These are phyloP conservation scores for Bipolaris zeicola DNA, from an alignment of 2,329 filamentous ascomycete genomes.

Conservation along the genomic window DNA sequence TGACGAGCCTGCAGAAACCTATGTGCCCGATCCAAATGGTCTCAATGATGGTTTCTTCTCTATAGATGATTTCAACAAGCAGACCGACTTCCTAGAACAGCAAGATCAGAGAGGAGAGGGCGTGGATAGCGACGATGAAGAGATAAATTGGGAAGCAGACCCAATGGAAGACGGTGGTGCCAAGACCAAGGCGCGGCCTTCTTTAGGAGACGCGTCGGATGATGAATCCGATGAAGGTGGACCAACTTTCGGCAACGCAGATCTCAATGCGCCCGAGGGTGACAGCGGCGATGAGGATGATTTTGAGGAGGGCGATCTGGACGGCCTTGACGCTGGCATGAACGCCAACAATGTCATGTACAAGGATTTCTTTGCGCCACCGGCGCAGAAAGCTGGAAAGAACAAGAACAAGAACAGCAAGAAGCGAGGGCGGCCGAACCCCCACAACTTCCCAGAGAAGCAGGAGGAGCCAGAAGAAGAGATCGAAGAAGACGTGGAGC, in stretches of 20 bases:
- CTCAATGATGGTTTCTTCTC: slow-evolving; percentile 98
- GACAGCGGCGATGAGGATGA: slow-evolving; percentile 67
- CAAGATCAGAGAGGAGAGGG: slow-evolving; percentile 79
- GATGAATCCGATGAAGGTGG: slow-evolving; percentile 74
- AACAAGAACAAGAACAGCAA: slow-evolving; percentile 62
- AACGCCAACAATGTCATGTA: slow-evolving; percentile 92
- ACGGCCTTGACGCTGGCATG: slow-evolving; percentile 59
- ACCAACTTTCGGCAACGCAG: slow-evolving; percentile 81
- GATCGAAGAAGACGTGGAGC: slow-evolving; percentile 69
- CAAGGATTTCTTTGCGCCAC: slow-evolving; percentile 90
- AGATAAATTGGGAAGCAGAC: slow-evolving; percentile 85
- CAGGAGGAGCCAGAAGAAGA: slow-evolving; percentile 24
- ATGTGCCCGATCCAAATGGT: slow-evolving; percentile 75
- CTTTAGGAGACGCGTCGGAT: slow-evolving; percentile 52
- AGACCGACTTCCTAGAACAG: slow-evolving; percentile 86
- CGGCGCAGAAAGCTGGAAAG: slow-evolving; percentile 71
- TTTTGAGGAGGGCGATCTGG: slow-evolving; percentile 61
- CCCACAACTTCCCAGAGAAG: slow-evolving; percentile 54
- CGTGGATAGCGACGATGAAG: slow-evolving; percentile 76
- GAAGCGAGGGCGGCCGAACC: slow-evolving; percentile 60
- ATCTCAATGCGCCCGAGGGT: slow-evolving; percentile 74
- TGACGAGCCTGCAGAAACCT: slow-evolving; percentile 59
- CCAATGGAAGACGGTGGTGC: slow-evolving; percentile 58
- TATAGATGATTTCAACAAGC: slow-evolving; percentile 95
- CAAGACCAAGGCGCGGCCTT: slow-evolving; percentile 37